A percentile compares a stretch with the other conserved stretches of the same genome.
These are phyloP conservation scores for Panicum miliaceum DNA, from an alignment of 176 grass and related monocot genomes.

Conservation along the genomic window DNA sequence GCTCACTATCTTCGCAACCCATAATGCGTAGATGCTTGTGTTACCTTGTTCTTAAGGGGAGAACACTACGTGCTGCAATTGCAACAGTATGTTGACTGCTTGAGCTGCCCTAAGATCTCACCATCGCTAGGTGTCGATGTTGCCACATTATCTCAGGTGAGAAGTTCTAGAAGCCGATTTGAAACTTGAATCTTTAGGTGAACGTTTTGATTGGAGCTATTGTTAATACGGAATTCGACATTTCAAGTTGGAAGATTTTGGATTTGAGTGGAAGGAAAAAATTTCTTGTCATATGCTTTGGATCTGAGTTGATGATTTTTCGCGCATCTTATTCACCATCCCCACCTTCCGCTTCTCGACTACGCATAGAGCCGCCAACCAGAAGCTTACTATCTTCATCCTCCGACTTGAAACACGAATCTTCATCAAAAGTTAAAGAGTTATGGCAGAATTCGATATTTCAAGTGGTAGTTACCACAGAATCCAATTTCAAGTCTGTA, in stretches of 20 bases:
- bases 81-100: not conserved
- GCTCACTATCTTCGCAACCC: not conserved
- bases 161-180: not conserved
- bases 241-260: not conserved
- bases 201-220: not conserved
- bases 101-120: not conserved
- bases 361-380: not conserved
- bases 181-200: not conserved
- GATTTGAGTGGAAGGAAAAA: not conserved
- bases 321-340: not conserved
- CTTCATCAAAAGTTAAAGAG: not conserved
- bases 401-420: not conserved
- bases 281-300: not conserved
- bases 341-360: not conserved
- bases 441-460: not conserved
- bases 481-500: not conserved
- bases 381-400: not conserved
- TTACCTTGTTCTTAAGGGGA: not conserved
- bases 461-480: not conserved
- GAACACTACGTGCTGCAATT: not conserved
- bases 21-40: not conserved
- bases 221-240: not conserved
- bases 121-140: not conserved
- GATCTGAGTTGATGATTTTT: not conserved
- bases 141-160: not conserved